Evolutionary conservation across 768 basidiomycete genomes (phyloP).

Genomic region (Pluteus cervinus): DNA sequence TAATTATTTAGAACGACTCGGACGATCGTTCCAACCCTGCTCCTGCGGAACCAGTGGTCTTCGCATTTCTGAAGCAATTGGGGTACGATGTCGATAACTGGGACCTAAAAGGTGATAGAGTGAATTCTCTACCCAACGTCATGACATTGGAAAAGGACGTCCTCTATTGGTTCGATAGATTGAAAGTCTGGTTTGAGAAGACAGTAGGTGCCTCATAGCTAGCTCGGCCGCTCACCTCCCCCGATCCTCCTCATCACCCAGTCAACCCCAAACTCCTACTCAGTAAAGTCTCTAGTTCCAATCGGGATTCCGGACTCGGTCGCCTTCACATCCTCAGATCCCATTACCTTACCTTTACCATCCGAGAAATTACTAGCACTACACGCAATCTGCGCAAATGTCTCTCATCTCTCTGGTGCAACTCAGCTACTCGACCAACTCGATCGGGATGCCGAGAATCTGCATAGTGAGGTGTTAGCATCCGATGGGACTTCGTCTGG

Average conservation of each 20-base stretch:
- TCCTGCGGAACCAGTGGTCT: slow-evolving; percentile 6
- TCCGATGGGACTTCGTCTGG: slow-evolving; percentile 2
- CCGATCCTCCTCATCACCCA: too few species aligned
- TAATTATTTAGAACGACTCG: too few species aligned
- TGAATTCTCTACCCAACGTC: slow-evolving; percentile 10
- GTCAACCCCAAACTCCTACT: too few species aligned
- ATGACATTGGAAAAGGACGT: too few species aligned
- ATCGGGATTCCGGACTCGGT: neutral
- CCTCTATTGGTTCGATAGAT: slow-evolving; percentile 2
- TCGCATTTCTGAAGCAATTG: slow-evolving; percentile 9
- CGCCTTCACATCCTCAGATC: slow-evolving; percentile 2
- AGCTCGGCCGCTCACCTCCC: too few species aligned
- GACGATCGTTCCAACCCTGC: too few species aligned
- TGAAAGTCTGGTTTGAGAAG: too few species aligned
- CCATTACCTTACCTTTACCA: neutral
- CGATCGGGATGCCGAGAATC: slow-evolving; percentile 1
- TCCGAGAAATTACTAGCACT: slow-evolving; percentile 1
- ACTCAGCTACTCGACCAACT: slow-evolving; percentile 1
- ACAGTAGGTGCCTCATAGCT: too few species aligned
- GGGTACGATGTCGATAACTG: slow-evolving; percentile 9
- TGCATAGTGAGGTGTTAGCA: slow-evolving; percentile 4
- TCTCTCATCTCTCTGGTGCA: slow-evolving; percentile 5
- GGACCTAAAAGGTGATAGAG: slow-evolving; percentile 5
- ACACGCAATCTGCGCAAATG: slow-evolving; percentile 4
- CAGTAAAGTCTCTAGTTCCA: too few species aligned